Evolutionary conservation across 768 basidiomycete species (phyloP).

Genomic region (Lyophyllum atratum): DNA sequence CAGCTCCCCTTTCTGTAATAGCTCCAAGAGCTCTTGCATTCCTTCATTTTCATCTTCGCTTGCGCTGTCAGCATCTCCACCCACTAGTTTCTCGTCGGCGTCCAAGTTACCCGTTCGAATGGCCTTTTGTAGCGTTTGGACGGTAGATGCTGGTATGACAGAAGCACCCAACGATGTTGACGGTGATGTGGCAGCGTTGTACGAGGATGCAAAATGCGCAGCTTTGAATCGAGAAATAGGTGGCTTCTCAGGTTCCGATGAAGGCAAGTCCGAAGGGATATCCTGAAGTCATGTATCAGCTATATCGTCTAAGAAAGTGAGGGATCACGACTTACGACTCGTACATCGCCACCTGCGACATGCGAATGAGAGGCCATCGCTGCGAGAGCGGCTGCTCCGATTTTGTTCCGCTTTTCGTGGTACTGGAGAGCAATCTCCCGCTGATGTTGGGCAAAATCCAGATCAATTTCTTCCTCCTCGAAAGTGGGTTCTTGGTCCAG

Average conservation of each 20-base stretch:
- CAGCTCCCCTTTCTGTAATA: slow-evolving; percentile 51
- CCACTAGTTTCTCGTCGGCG: slow-evolving; percentile 46
- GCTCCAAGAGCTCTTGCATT: slow-evolving; percentile 51
- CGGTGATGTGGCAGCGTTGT: slow-evolving; percentile 37
- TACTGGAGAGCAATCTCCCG: slow-evolving; percentile 78
- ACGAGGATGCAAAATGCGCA: slow-evolving; percentile 50
- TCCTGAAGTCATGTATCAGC: slow-evolving; percentile 31
- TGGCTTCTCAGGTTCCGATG: slow-evolving; percentile 45
- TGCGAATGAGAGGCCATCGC: slow-evolving; percentile 52
- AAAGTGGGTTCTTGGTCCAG: slow-evolving; percentile 34
- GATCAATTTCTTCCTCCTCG: slow-evolving; percentile 55
- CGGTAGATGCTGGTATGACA: slow-evolving; percentile 44
- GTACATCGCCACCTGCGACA: slow-evolving; percentile 44
- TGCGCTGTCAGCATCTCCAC: slow-evolving; percentile 53
- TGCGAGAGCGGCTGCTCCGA: slow-evolving; percentile 54
- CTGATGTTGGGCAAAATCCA: slow-evolving; percentile 66
- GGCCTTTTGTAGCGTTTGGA: slow-evolving; percentile 50
- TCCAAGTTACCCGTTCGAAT: slow-evolving; percentile 61
- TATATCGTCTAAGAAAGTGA: slow-evolving; percentile 1
- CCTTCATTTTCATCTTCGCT: slow-evolving; percentile 56
- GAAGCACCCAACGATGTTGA: slow-evolving; percentile 44
- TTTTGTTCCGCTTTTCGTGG: slow-evolving; percentile 55
- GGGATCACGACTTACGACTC: slow-evolving; percentile 30
- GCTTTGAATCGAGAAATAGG: slow-evolving; percentile 69
- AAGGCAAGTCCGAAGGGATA: slow-evolving; percentile 42